Evolutionary conservation across 1,284 basidiomycete genomes (phyloP).

Genomic region (Xerocomus nothofagi): DNA sequence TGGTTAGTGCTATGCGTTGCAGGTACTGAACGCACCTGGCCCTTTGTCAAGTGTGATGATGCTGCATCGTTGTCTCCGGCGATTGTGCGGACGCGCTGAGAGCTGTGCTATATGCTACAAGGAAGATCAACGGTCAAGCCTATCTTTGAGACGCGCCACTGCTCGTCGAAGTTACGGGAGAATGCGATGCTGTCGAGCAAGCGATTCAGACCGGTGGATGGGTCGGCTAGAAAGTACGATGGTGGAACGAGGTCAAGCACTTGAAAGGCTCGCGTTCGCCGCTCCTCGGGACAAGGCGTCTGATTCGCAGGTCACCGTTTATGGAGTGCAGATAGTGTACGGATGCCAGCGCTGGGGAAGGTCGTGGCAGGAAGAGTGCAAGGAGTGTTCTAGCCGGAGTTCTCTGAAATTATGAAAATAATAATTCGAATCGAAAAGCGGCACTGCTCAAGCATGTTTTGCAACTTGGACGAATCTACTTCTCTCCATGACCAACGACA

Average conservation of each 20-base stretch:
- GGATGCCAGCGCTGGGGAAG: slow-evolving; percentile 7
- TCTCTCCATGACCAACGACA: not conserved
- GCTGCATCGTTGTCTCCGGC: slow-evolving; percentile 13
- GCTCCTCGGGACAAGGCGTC: slow-evolving; percentile 4
- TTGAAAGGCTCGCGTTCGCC: not conserved
- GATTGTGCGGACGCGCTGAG: slow-evolving; percentile 29
- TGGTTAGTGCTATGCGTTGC: not conserved
- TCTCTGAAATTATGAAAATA: slow-evolving; percentile 34
- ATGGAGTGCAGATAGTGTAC: slow-evolving; percentile 9
- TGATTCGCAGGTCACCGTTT: slow-evolving; percentile 1
- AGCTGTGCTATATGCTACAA: slow-evolving; percentile 13
- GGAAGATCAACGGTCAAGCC: slow-evolving; percentile 16
- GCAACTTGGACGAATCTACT: slow-evolving; percentile 10
- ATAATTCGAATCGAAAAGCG: slow-evolving; percentile 33
- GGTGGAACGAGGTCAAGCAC: not conserved
- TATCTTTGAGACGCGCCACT: slow-evolving; percentile 9
- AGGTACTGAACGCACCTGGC: slow-evolving; percentile 14
- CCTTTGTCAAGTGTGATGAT: slow-evolving; percentile 1
- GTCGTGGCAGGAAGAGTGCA: slow-evolving; percentile 32
- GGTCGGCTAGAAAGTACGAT: slow-evolving; percentile 12
- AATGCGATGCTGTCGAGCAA: not conserved
- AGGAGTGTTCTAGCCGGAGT: slow-evolving; percentile 35
- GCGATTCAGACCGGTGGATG: slow-evolving; percentile 1
- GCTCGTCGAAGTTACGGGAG: slow-evolving; percentile 3
- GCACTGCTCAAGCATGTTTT: slow-evolving; percentile 8